Percentiles rank a stretch among this genome's conserved stretches.
phyloP scores from a whole-genome alignment of 257 asterid species.

The Ajuga chamaepitys region DNA sequence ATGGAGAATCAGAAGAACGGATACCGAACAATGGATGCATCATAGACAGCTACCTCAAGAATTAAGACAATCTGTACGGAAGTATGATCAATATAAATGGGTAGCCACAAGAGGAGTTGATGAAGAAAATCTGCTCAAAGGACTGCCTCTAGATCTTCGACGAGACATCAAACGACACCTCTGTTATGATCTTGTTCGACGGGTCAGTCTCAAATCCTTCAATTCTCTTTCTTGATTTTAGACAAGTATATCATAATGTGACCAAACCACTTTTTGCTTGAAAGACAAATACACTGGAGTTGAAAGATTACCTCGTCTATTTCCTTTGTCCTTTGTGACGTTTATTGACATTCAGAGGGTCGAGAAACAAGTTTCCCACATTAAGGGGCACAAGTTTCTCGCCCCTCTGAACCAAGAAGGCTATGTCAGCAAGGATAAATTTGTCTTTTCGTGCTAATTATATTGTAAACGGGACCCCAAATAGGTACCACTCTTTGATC shows the following conservation, averaged over 20 bases:
- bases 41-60: constrained; percentile 93
- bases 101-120: constrained; percentile 91
- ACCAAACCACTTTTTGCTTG: too few species aligned
- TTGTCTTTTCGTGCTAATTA: too few species aligned
- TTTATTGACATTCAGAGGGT: too few species aligned
- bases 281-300: too few species aligned
- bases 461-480: too few species aligned
- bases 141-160: constrained; percentile 89
- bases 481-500: constrained; percentile 93
- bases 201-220: constrained; percentile 39
- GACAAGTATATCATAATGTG: neutral
- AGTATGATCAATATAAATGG: constrained; percentile 94
- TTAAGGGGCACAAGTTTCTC: too few species aligned
- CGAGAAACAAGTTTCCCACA: too few species aligned
- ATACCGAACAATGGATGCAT: constrained; percentile 97
- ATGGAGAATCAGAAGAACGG: constrained; percentile 87
- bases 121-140: constrained; percentile 69
- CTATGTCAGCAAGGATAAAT: too few species aligned
- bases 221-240: neutral
- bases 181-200: constrained; percentile 86
- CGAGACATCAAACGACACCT: constrained; percentile 94
- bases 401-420: too few species aligned
- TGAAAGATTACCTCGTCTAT: too few species aligned
- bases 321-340: too few species aligned
- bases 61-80: constrained; percentile 72